These are phyloP conservation scores for Penicillium herquei DNA, from an alignment of 495 filamentous ascomycete species.

Conservation along the genomic window DNA sequence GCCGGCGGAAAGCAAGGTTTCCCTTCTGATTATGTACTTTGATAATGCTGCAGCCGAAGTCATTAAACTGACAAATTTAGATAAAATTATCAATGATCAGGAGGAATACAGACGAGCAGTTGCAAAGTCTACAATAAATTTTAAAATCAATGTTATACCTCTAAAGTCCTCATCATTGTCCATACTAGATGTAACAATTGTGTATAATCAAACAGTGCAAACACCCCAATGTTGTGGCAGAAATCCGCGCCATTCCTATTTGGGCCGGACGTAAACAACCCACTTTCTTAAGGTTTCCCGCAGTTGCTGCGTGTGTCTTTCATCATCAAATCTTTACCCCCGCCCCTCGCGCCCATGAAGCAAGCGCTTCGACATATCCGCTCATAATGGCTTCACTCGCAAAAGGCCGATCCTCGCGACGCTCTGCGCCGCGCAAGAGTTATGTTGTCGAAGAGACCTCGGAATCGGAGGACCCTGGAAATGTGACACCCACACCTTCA, in stretches of 20 bases:
- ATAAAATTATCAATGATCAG: too few species aligned
- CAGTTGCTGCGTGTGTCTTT: conserved; percentile 15
- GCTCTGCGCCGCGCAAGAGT: conserved; percentile 66
- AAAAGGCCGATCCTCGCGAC: conserved; percentile 71
- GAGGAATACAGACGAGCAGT: too few species aligned
- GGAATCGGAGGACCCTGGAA: conserved; percentile 62
- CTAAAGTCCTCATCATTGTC: too few species aligned
- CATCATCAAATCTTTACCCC: conserved; percentile 15
- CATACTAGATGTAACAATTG: too few species aligned
- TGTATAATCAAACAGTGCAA: too few species aligned
- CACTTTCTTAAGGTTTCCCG: conserved; percentile 29
- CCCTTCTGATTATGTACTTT: too few species aligned
- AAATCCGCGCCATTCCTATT: conserved; percentile 38
- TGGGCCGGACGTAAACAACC: conserved; percentile 47
- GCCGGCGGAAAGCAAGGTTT: too few species aligned
- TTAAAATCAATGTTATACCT: too few species aligned
- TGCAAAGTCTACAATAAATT: too few species aligned
- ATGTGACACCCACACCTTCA: conserved; percentile 47
- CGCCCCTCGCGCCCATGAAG: conserved; percentile 31
- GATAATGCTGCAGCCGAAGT: too few species aligned
- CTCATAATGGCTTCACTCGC: conserved; percentile 57
- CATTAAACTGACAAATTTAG: too few species aligned
- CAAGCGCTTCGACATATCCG: conserved; percentile 16
- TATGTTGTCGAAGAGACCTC: conserved; percentile 71
- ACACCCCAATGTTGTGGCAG: conserved; percentile 35